Base-by-base conservation (phyloP, 768 basidiomycete species). In the Cystofilobasidium capitatum region DNA sequence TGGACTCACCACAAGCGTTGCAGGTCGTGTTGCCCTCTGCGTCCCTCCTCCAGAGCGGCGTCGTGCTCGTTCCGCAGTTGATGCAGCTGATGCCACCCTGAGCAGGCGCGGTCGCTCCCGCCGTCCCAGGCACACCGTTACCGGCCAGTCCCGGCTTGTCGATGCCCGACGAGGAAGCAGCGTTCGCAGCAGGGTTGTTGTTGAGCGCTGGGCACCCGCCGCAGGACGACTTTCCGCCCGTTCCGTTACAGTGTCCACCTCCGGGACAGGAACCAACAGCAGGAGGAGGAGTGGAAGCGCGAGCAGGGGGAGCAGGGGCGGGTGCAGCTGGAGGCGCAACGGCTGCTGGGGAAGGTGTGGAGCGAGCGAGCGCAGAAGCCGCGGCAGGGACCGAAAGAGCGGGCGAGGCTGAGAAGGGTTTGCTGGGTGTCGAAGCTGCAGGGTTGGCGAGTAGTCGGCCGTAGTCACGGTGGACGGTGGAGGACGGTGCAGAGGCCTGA, bases 141-240 rank as follows among this genome's bases (percentile, higher is more conserved):
- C 70, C 39, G 1, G 67, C 3, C 55, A 47, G 35, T 61, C 54
- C 55, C 39, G 60, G n/a, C 26, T 24, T 24, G 42, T 58, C 45
- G 24, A 31, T 51, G 22, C 45, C 36, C 17, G 47, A 22, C 44
- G 54, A 49, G 44, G 26, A 24, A 44, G 36, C 37, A 35, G 31
- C 45, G 39, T 47, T 40, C n/a, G 58, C 54, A 37, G n/a, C 20
- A 39, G 71, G 57, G 49, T 59, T 61, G 75, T 99, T 99, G 81
- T 97, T 99, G 79, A 85, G 91, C 37, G 94, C 93, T 16, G 96
- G 96, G 77, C 96, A 99, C 54, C 96, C 96, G 71, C 87, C 84
- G 77, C 96, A 99, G 70, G 89, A 87, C 69, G 84, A 85, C 71
- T 91, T 86, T 62, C 96, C 96, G 73, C 96, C 96, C 16, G 90